A percentile compares a stretch with the other conserved stretches of the same genome.
Evolutionary conservation across 2,329 filamentous ascomycete genomes (phyloP).

Genomic region (Paracorniculantispora psalliotae): DNA sequence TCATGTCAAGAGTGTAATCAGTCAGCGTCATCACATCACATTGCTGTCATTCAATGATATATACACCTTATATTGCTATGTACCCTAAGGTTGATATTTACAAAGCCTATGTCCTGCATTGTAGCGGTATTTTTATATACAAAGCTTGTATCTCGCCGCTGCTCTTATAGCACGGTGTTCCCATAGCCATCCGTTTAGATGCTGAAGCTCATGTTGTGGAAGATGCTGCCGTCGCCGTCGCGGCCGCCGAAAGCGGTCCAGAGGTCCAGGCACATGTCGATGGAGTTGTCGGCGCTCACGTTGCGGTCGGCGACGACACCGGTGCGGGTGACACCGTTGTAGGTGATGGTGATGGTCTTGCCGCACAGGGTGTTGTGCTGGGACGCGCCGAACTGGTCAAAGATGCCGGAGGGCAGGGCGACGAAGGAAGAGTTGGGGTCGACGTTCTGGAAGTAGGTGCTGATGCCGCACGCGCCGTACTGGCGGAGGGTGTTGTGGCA

Average conservation of each 20-base stretch:
- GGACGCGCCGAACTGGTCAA: slow-evolving; percentile 3
- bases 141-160: background rate
- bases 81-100: no score
- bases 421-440: background rate
- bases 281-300: slow-evolving; percentile 4
- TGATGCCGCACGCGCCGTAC: slow-evolving; percentile 8
- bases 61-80: no score
- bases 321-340: slow-evolving; percentile 11
- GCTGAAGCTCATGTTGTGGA: no score
- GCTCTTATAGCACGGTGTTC: no score
- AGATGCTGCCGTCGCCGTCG: background rate
- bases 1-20: no score
- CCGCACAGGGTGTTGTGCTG: slow-evolving; percentile 10
- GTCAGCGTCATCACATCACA: no score
- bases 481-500: background rate
- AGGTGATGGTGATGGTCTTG: slow-evolving; percentile 6
- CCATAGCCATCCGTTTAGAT: no score
- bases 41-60: no score
- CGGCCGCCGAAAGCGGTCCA: slow-evolving; percentile 12
- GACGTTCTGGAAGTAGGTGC: slow-evolving; percentile 7
- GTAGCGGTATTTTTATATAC: no score
- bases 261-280: slow-evolving; percentile 11
- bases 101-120: no score
- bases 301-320: slow-evolving; percentile 8
- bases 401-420: slow-evolving; percentile 5